Evolutionary conservation across 306 rosid genomes (phyloP).

Genomic region (Medicago ruthenica): DNA sequence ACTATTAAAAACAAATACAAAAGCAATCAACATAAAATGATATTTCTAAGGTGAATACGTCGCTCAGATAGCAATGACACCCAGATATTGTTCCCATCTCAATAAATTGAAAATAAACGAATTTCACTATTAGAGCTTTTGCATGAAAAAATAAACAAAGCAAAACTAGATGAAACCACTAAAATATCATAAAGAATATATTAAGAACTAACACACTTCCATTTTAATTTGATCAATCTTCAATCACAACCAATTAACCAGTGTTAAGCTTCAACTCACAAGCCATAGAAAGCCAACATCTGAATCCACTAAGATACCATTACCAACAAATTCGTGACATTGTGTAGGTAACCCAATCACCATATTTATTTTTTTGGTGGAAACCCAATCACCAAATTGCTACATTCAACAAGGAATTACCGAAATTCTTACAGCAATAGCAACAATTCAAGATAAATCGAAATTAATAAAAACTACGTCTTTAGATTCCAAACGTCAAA

Average conservation of each 20-base stretch:
- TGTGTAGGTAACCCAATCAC: conserved; percentile 2
- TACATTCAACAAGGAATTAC: neutral
- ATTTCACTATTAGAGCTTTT: neutral
- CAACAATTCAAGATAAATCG: conserved; percentile 23
- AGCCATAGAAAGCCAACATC: conserved; percentile 13
- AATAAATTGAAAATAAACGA: conserved; percentile 14
- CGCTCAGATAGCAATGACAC: conserved; percentile 28
- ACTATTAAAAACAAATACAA: conserved; percentile 24
- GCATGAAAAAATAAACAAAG: conserved; percentile 13
- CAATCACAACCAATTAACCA: neutral
- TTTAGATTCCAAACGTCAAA: conserved; percentile 7
- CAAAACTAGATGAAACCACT: conserved; percentile 23
- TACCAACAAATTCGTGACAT: conserved; percentile 7
- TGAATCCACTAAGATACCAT: conserved; percentile 32
- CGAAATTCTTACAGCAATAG: conserved; percentile 10
- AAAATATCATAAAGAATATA: conserved; percentile 13
- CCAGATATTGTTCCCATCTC: conserved; percentile 23
- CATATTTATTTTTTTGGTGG: neutral
- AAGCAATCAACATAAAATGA: conserved; percentile 33
- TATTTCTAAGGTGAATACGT: conserved; percentile 17
- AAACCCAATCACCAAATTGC: neutral
- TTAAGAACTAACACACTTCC: conserved; percentile 20
- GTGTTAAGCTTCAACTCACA: conserved; percentile 20
- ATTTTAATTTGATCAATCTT: conserved; percentile 20
- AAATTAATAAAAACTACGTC: conserved; percentile 1